Base-by-base conservation (phyloP, 371 early-diverging fungal genomes). In the Mortierella sp. region DNA sequence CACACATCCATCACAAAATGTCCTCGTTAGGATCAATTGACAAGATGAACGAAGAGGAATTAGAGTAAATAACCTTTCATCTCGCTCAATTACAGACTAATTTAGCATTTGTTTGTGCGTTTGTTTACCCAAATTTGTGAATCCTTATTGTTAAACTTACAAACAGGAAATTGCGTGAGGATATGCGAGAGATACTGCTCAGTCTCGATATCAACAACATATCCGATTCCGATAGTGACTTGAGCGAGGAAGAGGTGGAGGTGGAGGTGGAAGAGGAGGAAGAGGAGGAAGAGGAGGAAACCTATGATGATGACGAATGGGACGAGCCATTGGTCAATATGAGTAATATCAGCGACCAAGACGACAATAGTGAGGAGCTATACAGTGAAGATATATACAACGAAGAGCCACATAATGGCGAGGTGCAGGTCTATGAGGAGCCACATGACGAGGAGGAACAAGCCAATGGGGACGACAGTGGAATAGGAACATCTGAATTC, bases 141-240 rank as follows among this genome's bases (percentile, higher is more conserved):
- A 28, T 28, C 28, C 28, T 28, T 28, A 28, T 28, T 28, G 28
- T 28, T 28, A 28, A 10, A 21, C 58, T 11, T 16, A 11, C 21
- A 6, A n/a, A 40, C 57, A 67, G 45, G 38, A 58, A 22, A 19
- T 10, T 47, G 48, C 52, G 47, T 38, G 47, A 55, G 48, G 19
- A 40, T 45, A 32, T 47, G 24, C 60, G 40, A 16, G 36, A 67
- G 16, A 3, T 32, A n/a, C 22, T 69, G 21, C 41, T 22, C 10
- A 24, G 28, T 33, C 61, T 69, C 21, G 63, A 61, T 28, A 36
- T 69, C n/a, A 69, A 62, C 24, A 32, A 32, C 1, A 21, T 28
- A 24, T 33, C 60, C 10, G 72, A 65, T 28, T 45, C 67, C 9
- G 47, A 63, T 2, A 60, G 53, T n/a, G 60, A 65, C 3, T 65